Conservation (phyloP, 139 green algal genomes). For the Chlamydomonas sp. region DNA sequence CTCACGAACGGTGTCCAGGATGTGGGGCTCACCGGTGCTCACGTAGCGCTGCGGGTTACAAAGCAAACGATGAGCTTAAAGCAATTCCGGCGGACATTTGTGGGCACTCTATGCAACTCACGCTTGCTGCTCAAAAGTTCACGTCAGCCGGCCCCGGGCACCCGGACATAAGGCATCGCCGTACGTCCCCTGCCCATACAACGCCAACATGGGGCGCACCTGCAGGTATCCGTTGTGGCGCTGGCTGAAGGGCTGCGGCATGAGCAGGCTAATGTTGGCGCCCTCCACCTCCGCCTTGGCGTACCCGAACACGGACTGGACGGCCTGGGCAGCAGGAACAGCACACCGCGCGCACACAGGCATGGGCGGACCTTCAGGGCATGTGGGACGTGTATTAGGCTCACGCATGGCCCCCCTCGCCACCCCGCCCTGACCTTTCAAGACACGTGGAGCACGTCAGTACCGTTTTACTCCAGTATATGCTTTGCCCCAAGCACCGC, state of each 20-base stretch:
- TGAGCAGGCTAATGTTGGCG: conserved; percentile 39
- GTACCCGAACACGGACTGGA: conserved; percentile 33
- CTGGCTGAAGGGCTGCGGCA: conserved; percentile 48
- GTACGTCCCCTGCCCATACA: neutral
- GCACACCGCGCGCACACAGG: neutral
- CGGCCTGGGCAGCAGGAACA: neutral
- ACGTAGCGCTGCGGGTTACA: conserved; percentile 30
- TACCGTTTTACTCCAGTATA: no score
- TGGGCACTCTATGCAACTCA: no score
- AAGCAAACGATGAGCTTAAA: no score
- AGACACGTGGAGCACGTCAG: conserved; percentile 1
- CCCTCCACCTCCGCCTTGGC: conserved; percentile 45
- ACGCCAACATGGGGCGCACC: neutral
- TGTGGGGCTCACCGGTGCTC: conserved; percentile 30
- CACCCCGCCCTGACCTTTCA: no score
- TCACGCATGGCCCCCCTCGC: no score
- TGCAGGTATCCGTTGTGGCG: conserved; percentile 42
- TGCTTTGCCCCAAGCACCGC: no score
- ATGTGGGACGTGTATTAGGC: neutral
- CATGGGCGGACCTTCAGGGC: neutral
- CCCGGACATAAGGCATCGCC: no score
- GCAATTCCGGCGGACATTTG: no score
- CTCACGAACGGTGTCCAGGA: conserved; percentile 56
- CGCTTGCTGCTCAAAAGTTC: no score
- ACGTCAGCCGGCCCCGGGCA: no score